Evolutionary conservation across 1,284 basidiomycete genomes (phyloP).

Genomic region (Melampsora americana): DNA sequence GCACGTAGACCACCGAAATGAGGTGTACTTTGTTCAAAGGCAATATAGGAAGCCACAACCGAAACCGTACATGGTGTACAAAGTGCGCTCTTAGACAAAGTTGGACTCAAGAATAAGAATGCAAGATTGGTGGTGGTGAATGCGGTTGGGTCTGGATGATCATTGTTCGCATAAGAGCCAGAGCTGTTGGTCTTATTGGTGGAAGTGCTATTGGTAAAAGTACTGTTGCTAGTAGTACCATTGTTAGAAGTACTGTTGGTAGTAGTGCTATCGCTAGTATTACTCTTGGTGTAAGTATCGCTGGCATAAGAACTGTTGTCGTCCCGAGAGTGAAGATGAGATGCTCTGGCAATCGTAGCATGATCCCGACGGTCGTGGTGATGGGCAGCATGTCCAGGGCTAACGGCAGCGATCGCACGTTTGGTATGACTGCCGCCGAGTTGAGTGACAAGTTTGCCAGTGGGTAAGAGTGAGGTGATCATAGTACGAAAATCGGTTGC

Average conservation of each 20-base stretch:
- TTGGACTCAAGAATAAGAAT: conserved; percentile 37
- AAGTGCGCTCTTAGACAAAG: conserved; percentile 27
- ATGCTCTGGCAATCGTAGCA: neutral
- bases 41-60: conserved; percentile 30
- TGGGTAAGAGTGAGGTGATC: conserved; percentile 22
- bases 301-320: neutral
- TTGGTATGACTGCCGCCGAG: neutral
- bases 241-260: neutral
- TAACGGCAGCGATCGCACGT: conserved; percentile 1
- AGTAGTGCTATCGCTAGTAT: neutral
- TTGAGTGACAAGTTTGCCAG: conserved; percentile 27
- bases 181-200: neutral
- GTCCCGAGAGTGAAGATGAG: neutral
- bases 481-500: conserved; percentile 27
- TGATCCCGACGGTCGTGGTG: too few species aligned
- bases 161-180: neutral
- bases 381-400: neutral
- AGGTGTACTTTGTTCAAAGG: conserved; percentile 35
- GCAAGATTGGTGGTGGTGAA: conserved; percentile 42
- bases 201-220: neutral
- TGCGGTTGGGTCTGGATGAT: conserved; percentile 25
- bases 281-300: neutral
- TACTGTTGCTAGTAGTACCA: neutral
- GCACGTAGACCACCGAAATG: conserved; percentile 35
- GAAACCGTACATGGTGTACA: conserved; percentile 37